Evolutionary conservation across 345 rosid species (phyloP).

Genomic region (Brassica cretica): DNA sequence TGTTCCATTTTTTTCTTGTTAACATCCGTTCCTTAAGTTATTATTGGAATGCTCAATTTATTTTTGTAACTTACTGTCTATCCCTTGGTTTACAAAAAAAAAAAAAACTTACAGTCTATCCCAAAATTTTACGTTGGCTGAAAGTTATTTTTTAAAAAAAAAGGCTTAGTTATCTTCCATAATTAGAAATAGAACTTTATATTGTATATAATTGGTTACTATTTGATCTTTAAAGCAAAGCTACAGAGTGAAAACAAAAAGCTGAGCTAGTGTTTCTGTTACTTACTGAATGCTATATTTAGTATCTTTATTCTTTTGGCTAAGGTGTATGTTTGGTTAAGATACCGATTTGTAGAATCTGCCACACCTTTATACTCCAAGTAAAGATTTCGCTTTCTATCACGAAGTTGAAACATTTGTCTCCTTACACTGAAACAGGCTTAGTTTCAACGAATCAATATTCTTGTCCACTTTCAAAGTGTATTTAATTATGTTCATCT

Average conservation of each 20-base stretch:
- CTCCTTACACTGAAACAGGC: neutral
- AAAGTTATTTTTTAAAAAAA: neutral
- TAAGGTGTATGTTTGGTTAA: neutral
- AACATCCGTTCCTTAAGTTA: neutral
- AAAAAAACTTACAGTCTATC: no score
- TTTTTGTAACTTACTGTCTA: slow-evolving; percentile 7
- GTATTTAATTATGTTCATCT: neutral
- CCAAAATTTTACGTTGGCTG: neutral
- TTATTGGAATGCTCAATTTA: slow-evolving; percentile 28
- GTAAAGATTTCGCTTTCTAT: neutral
- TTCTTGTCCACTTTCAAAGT: neutral
- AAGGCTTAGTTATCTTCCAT: neutral
- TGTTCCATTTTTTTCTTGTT: neutral
- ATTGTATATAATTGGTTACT: neutral
- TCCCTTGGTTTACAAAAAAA: no score
- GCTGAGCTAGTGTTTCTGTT: neutral
- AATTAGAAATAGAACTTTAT: neutral
- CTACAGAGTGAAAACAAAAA: neutral
- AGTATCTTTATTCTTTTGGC: neutral
- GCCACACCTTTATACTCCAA: neutral
- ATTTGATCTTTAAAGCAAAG: neutral
- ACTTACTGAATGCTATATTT: slow-evolving; percentile 1
- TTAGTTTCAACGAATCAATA: neutral
- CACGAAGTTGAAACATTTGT: neutral
- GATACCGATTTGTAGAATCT: neutral